These are phyloP conservation scores for Podospora comata DNA, from an alignment of 495 filamentous ascomycete genomes.

Conservation along the genomic window DNA sequence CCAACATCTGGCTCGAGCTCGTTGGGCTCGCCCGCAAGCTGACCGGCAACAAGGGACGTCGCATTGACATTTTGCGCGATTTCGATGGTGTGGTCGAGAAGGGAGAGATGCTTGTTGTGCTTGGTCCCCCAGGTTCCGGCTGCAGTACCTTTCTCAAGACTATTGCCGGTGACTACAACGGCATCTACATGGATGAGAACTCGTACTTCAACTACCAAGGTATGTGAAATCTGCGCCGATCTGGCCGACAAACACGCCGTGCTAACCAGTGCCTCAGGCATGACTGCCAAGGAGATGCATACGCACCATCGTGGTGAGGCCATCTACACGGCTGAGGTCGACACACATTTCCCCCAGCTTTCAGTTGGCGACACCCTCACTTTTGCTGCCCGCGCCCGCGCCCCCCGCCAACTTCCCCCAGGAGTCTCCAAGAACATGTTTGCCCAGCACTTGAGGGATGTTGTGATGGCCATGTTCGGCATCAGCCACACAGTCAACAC, in stretches of 20 bases:
- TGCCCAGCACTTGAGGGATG: constrained; percentile 63
- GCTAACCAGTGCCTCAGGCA: constrained; percentile 31
- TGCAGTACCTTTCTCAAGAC: constrained; percentile 80
- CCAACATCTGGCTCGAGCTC: constrained; percentile 60
- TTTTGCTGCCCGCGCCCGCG: constrained; percentile 69
- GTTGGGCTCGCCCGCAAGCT: constrained; percentile 45
- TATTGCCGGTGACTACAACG: constrained; percentile 72
- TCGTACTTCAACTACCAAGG: constrained; percentile 76
- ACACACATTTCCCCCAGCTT: constrained; percentile 80
- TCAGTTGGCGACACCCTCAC: constrained; percentile 74
- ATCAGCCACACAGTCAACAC: constrained; percentile 75
- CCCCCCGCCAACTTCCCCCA: constrained; percentile 58
- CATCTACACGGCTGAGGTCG: constrained; percentile 77
- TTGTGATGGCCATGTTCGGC: constrained; percentile 77
- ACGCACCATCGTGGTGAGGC: constrained; percentile 70
- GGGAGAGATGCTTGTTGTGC: constrained; percentile 77
- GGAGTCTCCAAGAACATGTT: constrained; percentile 59
- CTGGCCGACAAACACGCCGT: constrained; percentile 17
- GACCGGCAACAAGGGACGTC: constrained; percentile 52
- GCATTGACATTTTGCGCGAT: constrained; percentile 73
- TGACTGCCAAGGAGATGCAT: constrained; percentile 60
- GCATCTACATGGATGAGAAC: constrained; percentile 61
- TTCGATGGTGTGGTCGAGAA: constrained; percentile 73
- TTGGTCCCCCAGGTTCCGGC: constrained; percentile 74
- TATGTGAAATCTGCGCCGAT: constrained; percentile 24